These are phyloP conservation scores for Polychaeton citri DNA, from an alignment of 2,329 filamentous ascomycete genomes.

Conservation along the genomic window DNA sequence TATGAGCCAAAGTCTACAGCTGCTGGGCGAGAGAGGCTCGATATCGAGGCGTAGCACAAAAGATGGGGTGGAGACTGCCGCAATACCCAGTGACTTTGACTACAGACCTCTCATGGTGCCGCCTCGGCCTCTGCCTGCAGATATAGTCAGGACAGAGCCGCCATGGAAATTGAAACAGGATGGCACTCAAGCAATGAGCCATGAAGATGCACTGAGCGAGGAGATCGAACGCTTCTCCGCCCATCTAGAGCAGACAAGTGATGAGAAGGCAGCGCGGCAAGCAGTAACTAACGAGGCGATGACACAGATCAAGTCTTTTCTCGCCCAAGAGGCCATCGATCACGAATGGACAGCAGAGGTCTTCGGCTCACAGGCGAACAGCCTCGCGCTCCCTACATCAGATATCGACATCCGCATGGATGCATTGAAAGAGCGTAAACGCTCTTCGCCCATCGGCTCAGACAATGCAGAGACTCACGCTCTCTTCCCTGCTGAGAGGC, in stretches of 20 bases:
- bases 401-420: conserved; percentile 38
- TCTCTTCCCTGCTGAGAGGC: neutral
- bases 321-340: conserved; percentile 15
- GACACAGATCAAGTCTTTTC: conserved; percentile 12
- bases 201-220: conserved; percentile 23
- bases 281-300: conserved; percentile 21
- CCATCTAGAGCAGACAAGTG: conserved; percentile 30
- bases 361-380: conserved; percentile 42
- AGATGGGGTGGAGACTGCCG: too few relatives aligned
- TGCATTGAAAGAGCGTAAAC: neutral
- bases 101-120: neutral
- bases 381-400: conserved; percentile 39
- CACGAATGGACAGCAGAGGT: conserved; percentile 18
- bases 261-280: conserved; percentile 28
- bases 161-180: neutral
- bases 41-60: too few relatives aligned
- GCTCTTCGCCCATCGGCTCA: neutral
- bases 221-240: conserved; percentile 34
- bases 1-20: too few relatives aligned
- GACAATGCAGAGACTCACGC: neutral
- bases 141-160: neutral
- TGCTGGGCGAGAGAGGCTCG: too few relatives aligned
- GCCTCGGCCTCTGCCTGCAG: neutral
- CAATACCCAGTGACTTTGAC: too few relatives aligned
- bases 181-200: neutral